These are phyloP conservation scores for Cyberlindnera nakhonratchasimensis DNA, from an alignment of 805 yeast genomes.

Conservation along the genomic window DNA sequence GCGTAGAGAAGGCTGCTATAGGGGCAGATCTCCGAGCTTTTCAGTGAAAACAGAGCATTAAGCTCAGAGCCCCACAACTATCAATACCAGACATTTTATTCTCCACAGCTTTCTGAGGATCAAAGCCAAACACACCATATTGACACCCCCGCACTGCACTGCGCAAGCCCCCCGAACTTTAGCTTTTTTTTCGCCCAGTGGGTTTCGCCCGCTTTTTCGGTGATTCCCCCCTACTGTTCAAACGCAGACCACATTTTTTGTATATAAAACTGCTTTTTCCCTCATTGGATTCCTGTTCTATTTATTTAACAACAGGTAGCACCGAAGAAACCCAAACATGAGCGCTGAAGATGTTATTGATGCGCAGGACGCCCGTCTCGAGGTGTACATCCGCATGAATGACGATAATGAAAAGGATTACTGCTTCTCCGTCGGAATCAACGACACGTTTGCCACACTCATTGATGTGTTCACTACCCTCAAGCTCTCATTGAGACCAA, in stretches of 20 bases:
- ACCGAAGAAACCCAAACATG: no score
- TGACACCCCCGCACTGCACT: background rate
- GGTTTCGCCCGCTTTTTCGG: constrained; percentile 8
- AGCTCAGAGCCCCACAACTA: no score
- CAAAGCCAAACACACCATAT: background rate
- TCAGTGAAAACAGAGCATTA: no score
- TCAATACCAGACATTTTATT: no score
- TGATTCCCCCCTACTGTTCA: no score
- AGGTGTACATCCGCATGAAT: constrained; percentile 66
- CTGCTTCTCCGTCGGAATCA: constrained; percentile 70
- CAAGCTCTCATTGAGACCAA: constrained; percentile 78
- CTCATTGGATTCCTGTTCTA: no score
- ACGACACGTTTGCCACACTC: constrained; percentile 57
- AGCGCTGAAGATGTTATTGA: constrained; percentile 19
- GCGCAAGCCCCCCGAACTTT: background rate
- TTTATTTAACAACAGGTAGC: no score
- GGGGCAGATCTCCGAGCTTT: no score
- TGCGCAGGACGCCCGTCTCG: constrained; percentile 27
- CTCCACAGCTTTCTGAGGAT: no score
- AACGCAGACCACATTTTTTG: background rate
- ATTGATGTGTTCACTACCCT: constrained; percentile 57
- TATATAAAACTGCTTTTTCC: background rate
- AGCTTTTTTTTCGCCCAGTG: no score
- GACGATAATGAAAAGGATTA: constrained; percentile 85
- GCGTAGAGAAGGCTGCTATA: no score